Evolutionary conservation across 2,329 filamentous ascomycete genomes (phyloP), one percentile per base, ranked within the genome.

Genomic region (Stachybotrys chartarum): DNA sequence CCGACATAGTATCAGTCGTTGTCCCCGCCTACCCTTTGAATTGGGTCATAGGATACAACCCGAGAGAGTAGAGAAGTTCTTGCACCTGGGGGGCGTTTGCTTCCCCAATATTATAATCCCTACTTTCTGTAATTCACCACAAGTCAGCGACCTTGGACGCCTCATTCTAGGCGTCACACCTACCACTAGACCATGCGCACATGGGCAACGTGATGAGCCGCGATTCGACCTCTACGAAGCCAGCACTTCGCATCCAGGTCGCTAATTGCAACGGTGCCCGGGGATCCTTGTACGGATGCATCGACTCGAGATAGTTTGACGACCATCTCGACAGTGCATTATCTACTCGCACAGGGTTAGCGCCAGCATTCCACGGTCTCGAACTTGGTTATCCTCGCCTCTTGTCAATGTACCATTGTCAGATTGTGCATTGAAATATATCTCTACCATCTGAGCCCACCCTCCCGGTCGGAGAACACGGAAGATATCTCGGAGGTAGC

Each of bases 371-470:
- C 4, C 24, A 24, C 24, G 3, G 24, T 24, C 24, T 24, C 24
- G 24, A 44, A 48, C 4, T 24, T 24, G 30, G 4, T 10, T 6
- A 42, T 18, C 51, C 78, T 69, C 65, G 79, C 83, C 77, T 52
- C 85, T 79, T 11, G 83, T 85, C 62, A 94, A 73, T n/a, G 83
- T 84, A 6, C 91, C 91, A 63, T 90, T 95, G 62, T 93, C 85
- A 1, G 90, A 96, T 68, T 96, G 92, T 30, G 90, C 85, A 60
- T 91, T 90, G 69, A 86, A 87, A 65, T 95, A 91, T 63, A 92
- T 82, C 66, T 96, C 92, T n/a, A 90, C 82, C 80, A 96, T 86
- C 66, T 96, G 91, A 57, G 88, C 81, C 90, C 91, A 96, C 1
- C 92, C 91, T 2, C 86, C 87, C 6, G 85, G 86, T 52, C 83